Evolutionary conservation across 768 basidiomycete species (phyloP).

Genomic region (Leccinum incarnatum): DNA sequence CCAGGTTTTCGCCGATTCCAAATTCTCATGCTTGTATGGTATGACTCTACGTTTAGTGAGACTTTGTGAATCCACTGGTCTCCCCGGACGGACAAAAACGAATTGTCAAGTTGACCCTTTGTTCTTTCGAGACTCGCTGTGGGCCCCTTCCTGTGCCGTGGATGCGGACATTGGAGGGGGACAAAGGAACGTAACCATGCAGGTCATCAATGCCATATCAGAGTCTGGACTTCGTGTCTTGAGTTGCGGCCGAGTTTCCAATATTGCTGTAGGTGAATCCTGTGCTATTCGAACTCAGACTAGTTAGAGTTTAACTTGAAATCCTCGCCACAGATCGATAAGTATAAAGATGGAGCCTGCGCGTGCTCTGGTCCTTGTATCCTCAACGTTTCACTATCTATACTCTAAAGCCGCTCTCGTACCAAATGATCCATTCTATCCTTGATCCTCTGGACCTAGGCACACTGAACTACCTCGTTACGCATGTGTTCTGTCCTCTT

Average conservation of each 20-base stretch:
- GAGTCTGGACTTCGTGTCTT: not conserved
- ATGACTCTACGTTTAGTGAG: not conserved
- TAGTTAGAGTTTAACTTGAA: not conserved
- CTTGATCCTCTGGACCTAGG: not conserved
- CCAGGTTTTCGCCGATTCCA: not conserved
- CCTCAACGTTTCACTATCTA: not conserved
- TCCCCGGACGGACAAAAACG: not conserved
- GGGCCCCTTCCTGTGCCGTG: too few species aligned
- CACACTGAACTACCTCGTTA: constrained; percentile 26
- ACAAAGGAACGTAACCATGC: not conserved
- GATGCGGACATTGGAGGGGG: not conserved
- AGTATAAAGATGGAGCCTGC: not conserved
- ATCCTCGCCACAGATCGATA: not conserved
- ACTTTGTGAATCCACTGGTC: not conserved
- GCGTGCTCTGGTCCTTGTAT: not conserved
- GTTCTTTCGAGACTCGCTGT: not conserved
- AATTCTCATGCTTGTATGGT: not conserved
- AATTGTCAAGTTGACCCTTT: not conserved
- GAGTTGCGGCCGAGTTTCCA: not conserved
- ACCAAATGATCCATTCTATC: not conserved
- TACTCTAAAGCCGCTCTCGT: not conserved
- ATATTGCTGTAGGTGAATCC: not conserved
- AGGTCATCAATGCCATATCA: too few species aligned
- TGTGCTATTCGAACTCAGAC: not conserved
- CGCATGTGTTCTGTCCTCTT: constrained; percentile 39